Percentiles rank a stretch among this genome's conserved stretches.
These are phyloP conservation scores for Fusarium protoensiforme DNA, from an alignment of 2,329 filamentous ascomycete species.

Conservation along the genomic window DNA sequence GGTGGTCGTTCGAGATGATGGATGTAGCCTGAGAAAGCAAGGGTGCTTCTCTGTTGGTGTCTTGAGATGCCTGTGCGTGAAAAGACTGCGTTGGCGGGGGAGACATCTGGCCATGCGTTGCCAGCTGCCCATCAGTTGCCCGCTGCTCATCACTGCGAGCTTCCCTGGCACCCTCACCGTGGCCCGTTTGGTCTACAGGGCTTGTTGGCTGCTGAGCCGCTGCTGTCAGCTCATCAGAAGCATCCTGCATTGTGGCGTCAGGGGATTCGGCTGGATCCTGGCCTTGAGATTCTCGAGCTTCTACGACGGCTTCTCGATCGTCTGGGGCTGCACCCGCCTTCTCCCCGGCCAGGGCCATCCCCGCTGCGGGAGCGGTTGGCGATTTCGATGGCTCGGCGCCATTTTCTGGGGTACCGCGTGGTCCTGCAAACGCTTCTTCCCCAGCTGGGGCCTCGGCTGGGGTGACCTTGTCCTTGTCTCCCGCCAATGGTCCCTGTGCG, in stretches of 20 bases:
- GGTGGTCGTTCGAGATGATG: slow-evolving; percentile 14
- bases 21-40: slow-evolving; percentile 16
- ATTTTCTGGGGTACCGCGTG: slow-evolving; percentile 17
- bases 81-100: slow-evolving; percentile 35
- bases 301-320: neutral
- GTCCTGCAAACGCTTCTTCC: slow-evolving; percentile 8
- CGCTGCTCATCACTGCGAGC: slow-evolving; percentile 13
- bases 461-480: neutral
- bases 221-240: slow-evolving; percentile 7
- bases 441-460: slow-evolving; percentile 4
- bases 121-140: slow-evolving; percentile 13
- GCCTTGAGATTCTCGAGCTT: slow-evolving; percentile 9
- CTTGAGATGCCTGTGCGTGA: slow-evolving; percentile 22
- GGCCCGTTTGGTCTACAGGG: neutral
- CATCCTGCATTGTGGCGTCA: slow-evolving; percentile 32
- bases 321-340: slow-evolving; percentile 1
- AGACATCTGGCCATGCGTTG: slow-evolving; percentile 31
- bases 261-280: slow-evolving; percentile 8
- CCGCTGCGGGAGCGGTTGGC: slow-evolving; percentile 6
- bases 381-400: slow-evolving; percentile 2
- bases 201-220: slow-evolving; percentile 1
- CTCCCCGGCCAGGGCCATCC: neutral
- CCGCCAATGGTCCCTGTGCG: neutral
- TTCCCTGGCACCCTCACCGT: slow-evolving; percentile 1
- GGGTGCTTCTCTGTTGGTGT: slow-evolving; percentile 11